Evolutionary conservation across 257 asterid genomes (phyloP), one percentile per base, ranked within the genome.

Genomic region (Buddleja alternifolia): DNA sequence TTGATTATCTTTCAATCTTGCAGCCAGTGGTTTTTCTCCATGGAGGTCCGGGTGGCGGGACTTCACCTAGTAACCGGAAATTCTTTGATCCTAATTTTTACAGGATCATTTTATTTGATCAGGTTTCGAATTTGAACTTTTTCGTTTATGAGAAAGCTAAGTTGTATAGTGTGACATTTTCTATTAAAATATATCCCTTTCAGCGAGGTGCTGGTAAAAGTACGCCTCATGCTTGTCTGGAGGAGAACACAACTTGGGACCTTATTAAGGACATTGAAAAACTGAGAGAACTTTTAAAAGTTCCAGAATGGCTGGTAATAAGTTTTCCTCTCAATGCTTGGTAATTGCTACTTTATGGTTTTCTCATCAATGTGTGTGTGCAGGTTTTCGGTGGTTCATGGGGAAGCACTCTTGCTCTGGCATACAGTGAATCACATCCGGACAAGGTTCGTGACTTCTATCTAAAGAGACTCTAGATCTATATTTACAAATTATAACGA

Each of bases 41-140:
- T 80, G 99, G 99, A 74, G 97, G 99, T 50, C 99, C 99, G 50
- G 99, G 99, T 39, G 99, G 96, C 8, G 97, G 99, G 71, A 93
- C 99, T 69, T 89, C 97, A 60, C 94, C 97, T 60, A 81, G 69
- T 70, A 90, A 93, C 82, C 87, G 99, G 66, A 82, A 88, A 75
- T 90, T 90, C 81, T 90, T 93, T 69, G 99, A 93, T 81, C 97
- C 99, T 34, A 69, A 56, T 23, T 90, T 84, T 75, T 91, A 88
- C 54, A 78, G 88, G 82, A 93, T 93, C 59, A 73, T 93, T 76
- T 83, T 93, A 66, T 86, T 93, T 63, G 97, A 93, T 80, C 99
- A 94, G 97, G 99, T 94, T 44, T 67, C 21, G 56, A 10, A 12
- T 69, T 52, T 72, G 14, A 57, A 63, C 67, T 73, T n/a, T 51